Conservation (phyloP, 2,329 filamentous ascomycete genomes). For the Didymella exigua region DNA sequence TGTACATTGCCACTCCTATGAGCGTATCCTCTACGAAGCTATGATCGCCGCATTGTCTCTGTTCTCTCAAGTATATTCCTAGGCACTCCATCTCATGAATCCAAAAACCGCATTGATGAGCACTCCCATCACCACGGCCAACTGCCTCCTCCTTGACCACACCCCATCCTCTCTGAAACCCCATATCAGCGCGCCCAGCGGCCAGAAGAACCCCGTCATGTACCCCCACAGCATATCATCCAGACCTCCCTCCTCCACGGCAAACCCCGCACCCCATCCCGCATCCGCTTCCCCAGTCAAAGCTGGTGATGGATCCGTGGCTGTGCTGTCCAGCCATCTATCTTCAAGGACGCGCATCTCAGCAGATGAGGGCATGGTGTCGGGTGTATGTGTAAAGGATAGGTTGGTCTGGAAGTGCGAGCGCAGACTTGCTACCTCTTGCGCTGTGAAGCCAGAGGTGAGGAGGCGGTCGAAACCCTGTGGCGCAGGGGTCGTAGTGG, state of each 20-base stretch:
- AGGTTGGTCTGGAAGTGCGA: slow-evolving; percentile 89
- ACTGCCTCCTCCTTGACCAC: slow-evolving; percentile 80
- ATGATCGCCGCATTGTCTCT: not conserved
- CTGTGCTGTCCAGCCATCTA: slow-evolving; percentile 78
- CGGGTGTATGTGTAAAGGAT: slow-evolving; percentile 79
- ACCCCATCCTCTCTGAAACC: slow-evolving; percentile 84
- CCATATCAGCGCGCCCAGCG: slow-evolving; percentile 84
- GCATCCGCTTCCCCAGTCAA: slow-evolving; percentile 45
- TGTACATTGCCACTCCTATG: not conserved
- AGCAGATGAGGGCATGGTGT: slow-evolving; percentile 82
- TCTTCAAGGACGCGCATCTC: slow-evolving; percentile 82
- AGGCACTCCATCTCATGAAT: slow-evolving; percentile 45
- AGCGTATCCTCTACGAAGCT: not conserved
- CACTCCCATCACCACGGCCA: slow-evolving; percentile 86
- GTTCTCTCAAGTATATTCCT: not conserved
- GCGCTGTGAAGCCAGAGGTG: slow-evolving; percentile 76
- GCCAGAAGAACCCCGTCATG: slow-evolving; percentile 93
- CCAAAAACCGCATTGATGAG: slow-evolving; percentile 80
- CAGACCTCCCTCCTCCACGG: slow-evolving; percentile 65
- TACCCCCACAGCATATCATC: slow-evolving; percentile 90
- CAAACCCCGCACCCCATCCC: slow-evolving; percentile 59
- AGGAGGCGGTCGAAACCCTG: slow-evolving; percentile 89
- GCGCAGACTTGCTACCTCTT: slow-evolving; percentile 83
- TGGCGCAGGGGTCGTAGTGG: slow-evolving; percentile 61
- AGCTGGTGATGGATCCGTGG: slow-evolving; percentile 52